Evolutionary conservation across 2,329 filamentous ascomycete species (phyloP), one percentile per base, ranked within the genome.

Genomic region (Talaromyces sp.): DNA sequence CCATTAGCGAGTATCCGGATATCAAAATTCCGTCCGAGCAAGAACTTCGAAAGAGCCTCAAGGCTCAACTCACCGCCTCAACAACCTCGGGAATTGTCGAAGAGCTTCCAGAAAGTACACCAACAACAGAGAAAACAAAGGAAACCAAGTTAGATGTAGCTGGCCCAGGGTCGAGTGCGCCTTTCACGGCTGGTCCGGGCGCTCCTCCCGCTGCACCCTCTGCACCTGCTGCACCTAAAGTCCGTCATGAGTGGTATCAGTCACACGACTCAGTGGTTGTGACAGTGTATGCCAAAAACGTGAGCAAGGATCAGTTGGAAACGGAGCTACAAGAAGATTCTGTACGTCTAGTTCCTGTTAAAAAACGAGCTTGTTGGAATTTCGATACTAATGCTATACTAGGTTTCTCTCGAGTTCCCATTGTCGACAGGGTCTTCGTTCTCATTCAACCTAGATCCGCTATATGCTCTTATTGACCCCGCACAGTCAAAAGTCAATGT

Each of bases 241-340:
- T 88, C 65, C 81, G 86, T 59, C 81, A 88, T 66, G 87, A 89
- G 61, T 90, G 85, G 85, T 89, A 88, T 66, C 86, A 89, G 68
- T 85, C 81, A 52, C 75, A 75, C 17, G 80, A 85, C n/a, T 81
- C 74, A 11, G 80, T 89, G 56, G 84, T 83, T 29, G 79, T 89
- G 65, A 86, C 83, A 0, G 76, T 90, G n/a, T 81, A 88, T 56
- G 85, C 84, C 2, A 89, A 88, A 69, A 84, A 83, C 11, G 80
- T 88, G 2, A 79, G 81, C 0, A 83, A 85, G 65, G 84, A 86
- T 29, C 78, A 80, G 51, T 75, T 81, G 3, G 72, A 76, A 4
- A 73, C 85, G 27, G 80, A 85, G 11, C 79, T 87, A 53, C 76
- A 81, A 50, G 73, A 77, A 56, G 68, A 75, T 41, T 79, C 77